Base-by-base conservation (phyloP, 2,329 filamentous ascomycete species). In the Xylaria sp. region DNA sequence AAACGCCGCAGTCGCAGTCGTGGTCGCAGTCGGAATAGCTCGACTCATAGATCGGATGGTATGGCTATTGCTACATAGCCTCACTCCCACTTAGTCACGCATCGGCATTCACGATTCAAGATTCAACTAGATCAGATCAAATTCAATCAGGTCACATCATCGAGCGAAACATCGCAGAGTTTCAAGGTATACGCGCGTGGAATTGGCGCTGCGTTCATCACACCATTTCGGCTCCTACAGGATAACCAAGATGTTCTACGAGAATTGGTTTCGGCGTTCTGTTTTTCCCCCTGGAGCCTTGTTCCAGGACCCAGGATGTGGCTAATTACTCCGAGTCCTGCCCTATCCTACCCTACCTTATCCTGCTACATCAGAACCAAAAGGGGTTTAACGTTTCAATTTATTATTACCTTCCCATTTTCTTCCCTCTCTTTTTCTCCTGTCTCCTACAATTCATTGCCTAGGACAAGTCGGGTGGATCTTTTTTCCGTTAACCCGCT, bases 41-140 rank as follows among this genome's bases (percentile, higher is more conserved):
- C 56, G 46, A 54, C 63, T 49, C 63, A 60, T 21, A 59, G 49
- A 33, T 54, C 58, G 14, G 63, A 53, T n/a, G 25, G 35, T 42
- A 37, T 57, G 7, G 47, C 52, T 9, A 45, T 64, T 19, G 42
- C 51, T 2, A 38, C 54, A 46, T 65, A 57, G 37, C n/a, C n/a
- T n/a, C n/a, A n/a, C n/a, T n/a, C n/a, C n/a, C n/a, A n/a, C n/a
- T n/a, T n/a, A n/a, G n/a, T n/a, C n/a, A n/a, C n/a, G n/a, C n/a
- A n/a, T n/a, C 4, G 12, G 8, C n/a, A 19, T 19, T 19, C 12
- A 38, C 31, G 14, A 47, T 25, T 25, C 25, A 50, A 12, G 21
- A 9, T 47, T 31, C 28, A 31, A 5, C 28, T 31, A 31, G 3
- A 28, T 47, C 12, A 12, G 37, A 38, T 46, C 35, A 12, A 15